Evolutionary conservation across 2,329 filamentous ascomycete species (phyloP).

Genomic region (Pseudocercospora eumusae): DNA sequence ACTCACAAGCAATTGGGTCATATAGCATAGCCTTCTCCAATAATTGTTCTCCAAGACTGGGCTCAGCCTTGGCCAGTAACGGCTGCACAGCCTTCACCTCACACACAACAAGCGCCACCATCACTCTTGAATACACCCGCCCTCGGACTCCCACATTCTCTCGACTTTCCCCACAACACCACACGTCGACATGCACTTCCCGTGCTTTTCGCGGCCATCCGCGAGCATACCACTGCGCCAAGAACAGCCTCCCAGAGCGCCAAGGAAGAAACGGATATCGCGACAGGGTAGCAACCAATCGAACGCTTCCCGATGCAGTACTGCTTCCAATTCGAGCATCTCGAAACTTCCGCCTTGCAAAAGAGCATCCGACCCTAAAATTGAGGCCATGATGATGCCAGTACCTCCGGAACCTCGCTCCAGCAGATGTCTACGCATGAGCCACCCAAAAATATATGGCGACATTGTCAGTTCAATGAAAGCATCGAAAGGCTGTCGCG

Average conservation of each 20-base stretch:
- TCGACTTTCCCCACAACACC: conserved; percentile 13
- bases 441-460: conserved; percentile 37
- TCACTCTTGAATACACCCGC: conserved; percentile 2
- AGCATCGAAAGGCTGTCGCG: conserved; percentile 34
- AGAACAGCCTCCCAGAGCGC: conserved; percentile 27
- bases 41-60: neutral
- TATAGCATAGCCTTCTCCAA: conserved; percentile 12
- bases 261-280: conserved; percentile 26
- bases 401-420: conserved; percentile 31
- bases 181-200: conserved; percentile 32
- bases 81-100: conserved; percentile 18
- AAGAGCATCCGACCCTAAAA: conserved; percentile 31
- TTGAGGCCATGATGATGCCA: conserved; percentile 42
- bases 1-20: conserved; percentile 31
- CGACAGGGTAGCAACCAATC: conserved; percentile 32
- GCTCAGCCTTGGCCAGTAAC: conserved; percentile 19
- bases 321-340: conserved; percentile 36
- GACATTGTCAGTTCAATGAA: conserved; percentile 41
- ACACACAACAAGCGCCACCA: conserved; percentile 16
- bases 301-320: conserved; percentile 35
- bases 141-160: neutral
- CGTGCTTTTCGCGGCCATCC: conserved; percentile 34
- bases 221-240: conserved; percentile 23
- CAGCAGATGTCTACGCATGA: conserved; percentile 38
- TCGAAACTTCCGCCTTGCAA: conserved; percentile 38